Evolutionary conservation across 192 early-diverging fungal species (phyloP), one percentile per base, ranked within the genome.

Genomic region (Mortierella hygrophila): DNA sequence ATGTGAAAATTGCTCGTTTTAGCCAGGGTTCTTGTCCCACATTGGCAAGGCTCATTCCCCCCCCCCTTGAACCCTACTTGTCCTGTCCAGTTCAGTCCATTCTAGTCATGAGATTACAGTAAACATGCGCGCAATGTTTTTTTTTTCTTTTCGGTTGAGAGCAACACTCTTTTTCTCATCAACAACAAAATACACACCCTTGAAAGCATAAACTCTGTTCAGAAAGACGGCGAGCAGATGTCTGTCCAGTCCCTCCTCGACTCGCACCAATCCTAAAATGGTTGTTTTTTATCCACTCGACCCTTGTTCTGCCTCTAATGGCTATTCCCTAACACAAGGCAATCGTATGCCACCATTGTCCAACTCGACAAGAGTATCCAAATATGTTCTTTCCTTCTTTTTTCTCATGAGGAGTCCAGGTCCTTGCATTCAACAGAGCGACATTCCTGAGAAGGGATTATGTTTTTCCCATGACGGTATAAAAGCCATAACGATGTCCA

Each of bases 201-300:
- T 52, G 49, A 20, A 52, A 52, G 18, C 49, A 52, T 7, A 52
- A 52, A 21, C 49, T 20, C 20, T 52, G 49, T 52, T 18, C 49
- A 52, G 18, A 52, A 6, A 6, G 49, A 20, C 49, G 49, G 15
- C 18, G 49, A 21, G 15, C 6, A 3, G 3, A 5, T 9, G 9
- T 29, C 29, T 15, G 11, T 32, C 32, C 29, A 4, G 29, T 15
- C 26, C 29, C 10, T 60, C 55, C n/a, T 23, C 13, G 29, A 65
- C 11, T 15, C 60, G 13, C 26, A 65, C 29, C 60, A 29, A 60
- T 65, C 60, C 60, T 65, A 35, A 65, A 32, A 65, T 65, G 60
- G 60, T 32, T 65, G 60, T 65, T 65, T 65, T 63, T 65, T 65
- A 65, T 65, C 60, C 60, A 65, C 60, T 32, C 60, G 60, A 32